Conservation (phyloP, 2,329 filamentous ascomycete species). For the Exophiala lecanii-corni region DNA sequence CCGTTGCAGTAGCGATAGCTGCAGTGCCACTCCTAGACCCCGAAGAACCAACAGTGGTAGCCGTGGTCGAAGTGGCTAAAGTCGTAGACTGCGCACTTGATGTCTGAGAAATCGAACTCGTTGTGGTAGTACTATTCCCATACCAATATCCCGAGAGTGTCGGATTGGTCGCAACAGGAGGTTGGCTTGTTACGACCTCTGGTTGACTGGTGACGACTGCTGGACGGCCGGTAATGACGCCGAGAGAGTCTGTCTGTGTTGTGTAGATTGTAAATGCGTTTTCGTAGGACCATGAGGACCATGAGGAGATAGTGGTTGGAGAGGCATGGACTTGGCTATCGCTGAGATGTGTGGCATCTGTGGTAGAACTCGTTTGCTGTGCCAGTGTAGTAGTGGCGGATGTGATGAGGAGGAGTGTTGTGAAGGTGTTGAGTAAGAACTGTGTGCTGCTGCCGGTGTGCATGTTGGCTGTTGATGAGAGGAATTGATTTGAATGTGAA, state of each 20-base stretch:
- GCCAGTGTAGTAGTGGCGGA: conserved; percentile 2
- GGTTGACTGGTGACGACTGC: conserved; percentile 33
- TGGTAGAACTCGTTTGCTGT: not conserved
- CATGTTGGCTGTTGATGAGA: no score
- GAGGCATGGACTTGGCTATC: conserved; percentile 22
- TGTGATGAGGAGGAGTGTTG: conserved; percentile 9
- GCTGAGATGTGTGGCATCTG: conserved; percentile 10
- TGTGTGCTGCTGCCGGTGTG: no score
- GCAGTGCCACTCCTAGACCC: conserved; percentile 15
- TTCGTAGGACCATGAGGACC: conserved; percentile 29
- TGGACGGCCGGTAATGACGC: conserved; percentile 48
- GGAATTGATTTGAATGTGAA: not conserved
- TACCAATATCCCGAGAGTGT: conserved; percentile 29
- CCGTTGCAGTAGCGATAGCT: conserved; percentile 34
- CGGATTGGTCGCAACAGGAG: conserved; percentile 30
- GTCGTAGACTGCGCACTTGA: conserved; percentile 28
- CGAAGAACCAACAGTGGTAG: conserved; percentile 7
- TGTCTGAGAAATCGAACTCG: conserved; percentile 36
- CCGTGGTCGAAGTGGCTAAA: conserved; percentile 29
- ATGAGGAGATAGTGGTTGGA: conserved; percentile 4
- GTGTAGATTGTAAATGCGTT: conserved; percentile 44
- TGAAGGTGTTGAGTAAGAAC: conserved; percentile 7
- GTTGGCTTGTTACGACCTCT: conserved; percentile 30
- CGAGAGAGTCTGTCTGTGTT: conserved; percentile 45
- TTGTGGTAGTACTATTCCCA: conserved; percentile 24